phyloP scores from a whole-genome alignment of 805 yeast species.

The Ogataea henricii region DNA sequence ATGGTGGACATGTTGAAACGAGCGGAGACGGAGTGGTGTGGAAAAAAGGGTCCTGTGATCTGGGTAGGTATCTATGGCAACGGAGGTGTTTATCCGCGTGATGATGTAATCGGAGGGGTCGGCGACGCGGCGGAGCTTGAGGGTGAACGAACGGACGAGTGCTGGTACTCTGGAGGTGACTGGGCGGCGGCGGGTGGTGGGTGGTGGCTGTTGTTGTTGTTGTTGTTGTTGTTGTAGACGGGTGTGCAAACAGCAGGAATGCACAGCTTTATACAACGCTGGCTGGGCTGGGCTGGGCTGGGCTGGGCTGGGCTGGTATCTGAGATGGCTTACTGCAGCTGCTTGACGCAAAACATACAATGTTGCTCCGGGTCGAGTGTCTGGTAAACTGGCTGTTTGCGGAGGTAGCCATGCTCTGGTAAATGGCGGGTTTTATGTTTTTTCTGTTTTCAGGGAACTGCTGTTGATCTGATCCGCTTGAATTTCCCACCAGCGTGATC shows the following conservation, averaged over 20 bases:
- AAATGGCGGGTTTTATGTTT: constrained; percentile 23
- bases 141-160: constrained; percentile 7
- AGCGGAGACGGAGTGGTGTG: neutral
- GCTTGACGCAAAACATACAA: constrained; percentile 2
- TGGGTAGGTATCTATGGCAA: constrained; percentile 13
- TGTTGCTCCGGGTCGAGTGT: constrained; percentile 1
- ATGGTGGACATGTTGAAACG: constrained; percentile 21
- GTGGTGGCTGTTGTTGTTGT: neutral
- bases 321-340: constrained; percentile 6
- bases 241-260: constrained; percentile 1
- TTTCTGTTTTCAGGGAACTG: constrained; percentile 23
- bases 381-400: neutral
- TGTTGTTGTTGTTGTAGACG: neutral
- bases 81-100: too few species aligned
- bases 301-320: constrained; percentile 9
- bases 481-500: constrained; percentile 4
- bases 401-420: constrained; percentile 3
- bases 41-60: constrained; percentile 2
- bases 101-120: too few species aligned
- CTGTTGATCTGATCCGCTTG: constrained; percentile 21
- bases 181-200: too few species aligned
- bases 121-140: too few species aligned
- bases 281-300: constrained; percentile 13
- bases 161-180: neutral
- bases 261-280: neutral